A percentile compares a stretch with the other conserved stretches of the same genome.
phyloP scores from a whole-genome alignment of 2,329 filamentous ascomycete species.

The Cladophialophora carrionii region DNA sequence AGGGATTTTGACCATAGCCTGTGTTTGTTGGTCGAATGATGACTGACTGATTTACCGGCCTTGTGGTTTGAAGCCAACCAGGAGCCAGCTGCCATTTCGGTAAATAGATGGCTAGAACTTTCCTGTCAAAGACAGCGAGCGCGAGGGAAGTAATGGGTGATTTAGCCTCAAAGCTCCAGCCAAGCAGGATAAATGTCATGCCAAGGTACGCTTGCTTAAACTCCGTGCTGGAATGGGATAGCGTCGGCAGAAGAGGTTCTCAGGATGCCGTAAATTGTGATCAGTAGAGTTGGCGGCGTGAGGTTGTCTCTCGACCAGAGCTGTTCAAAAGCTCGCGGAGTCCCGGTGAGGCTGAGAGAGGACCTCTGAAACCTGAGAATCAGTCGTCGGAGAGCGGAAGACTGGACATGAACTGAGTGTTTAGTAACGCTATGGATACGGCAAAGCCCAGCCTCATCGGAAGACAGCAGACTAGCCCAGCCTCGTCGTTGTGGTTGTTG shows the following conservation, averaged over 20 bases:
- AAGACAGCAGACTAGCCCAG: neutral
- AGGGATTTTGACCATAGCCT: constrained; percentile 7
- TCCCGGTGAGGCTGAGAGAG: neutral
- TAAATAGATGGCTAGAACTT: neutral
- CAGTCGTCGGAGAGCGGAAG: neutral
- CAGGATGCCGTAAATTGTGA: constrained; percentile 12
- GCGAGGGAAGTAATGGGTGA: neutral
- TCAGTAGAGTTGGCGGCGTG: neutral
- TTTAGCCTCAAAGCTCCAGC: constrained; percentile 19
- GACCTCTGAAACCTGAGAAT: neutral
- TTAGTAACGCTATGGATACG: neutral
- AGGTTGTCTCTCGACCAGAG: constrained; percentile 4
- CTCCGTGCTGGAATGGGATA: constrained; percentile 19
- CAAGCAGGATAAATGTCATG: constrained; percentile 20
- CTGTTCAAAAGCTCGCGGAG: constrained; percentile 4
- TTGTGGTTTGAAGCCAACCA: neutral
- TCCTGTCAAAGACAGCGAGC: constrained; percentile 1
- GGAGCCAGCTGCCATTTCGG: constrained; percentile 1
- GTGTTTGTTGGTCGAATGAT: constrained; percentile 8
- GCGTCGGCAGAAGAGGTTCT: constrained; percentile 11
- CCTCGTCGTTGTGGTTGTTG: neutral
- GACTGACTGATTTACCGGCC: neutral
- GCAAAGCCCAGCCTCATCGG: constrained; percentile 12
- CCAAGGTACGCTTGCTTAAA: constrained; percentile 8
- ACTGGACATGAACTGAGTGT: neutral